Conservation (phyloP, 2,329 filamentous ascomycete genomes). For the Colletotrichum tofieldiae region DNA sequence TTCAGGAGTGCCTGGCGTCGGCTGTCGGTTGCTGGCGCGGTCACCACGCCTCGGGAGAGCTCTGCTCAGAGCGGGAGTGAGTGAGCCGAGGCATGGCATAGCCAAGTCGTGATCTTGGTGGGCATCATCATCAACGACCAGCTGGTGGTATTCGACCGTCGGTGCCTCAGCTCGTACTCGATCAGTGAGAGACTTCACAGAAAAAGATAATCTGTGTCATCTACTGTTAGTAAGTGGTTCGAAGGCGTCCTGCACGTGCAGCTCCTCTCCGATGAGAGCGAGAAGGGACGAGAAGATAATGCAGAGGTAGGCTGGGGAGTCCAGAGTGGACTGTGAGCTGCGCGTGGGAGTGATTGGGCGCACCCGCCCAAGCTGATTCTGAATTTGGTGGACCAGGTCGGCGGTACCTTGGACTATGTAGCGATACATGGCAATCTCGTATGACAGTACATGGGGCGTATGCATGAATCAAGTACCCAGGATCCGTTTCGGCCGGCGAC, state of each 20-base stretch:
- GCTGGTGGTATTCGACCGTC: not conserved
- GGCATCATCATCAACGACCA: not conserved
- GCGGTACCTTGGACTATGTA: slow-evolving; percentile 47
- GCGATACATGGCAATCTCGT: slow-evolving; percentile 48
- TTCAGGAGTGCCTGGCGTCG: not conserved
- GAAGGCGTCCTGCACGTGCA: slow-evolving; percentile 5
- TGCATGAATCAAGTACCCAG: slow-evolving; percentile 50
- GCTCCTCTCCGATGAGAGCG: not conserved
- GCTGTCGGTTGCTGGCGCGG: not conserved
- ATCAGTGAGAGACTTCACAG: not conserved
- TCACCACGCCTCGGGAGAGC: not conserved
- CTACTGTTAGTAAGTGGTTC: slow-evolving; percentile 11
- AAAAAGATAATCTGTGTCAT: not conserved
- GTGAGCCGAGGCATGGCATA: not conserved
- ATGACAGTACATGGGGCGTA: slow-evolving; percentile 48
- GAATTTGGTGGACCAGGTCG: slow-evolving; percentile 27
- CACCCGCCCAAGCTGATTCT: slow-evolving; percentile 31
- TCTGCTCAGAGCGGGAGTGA: not conserved
- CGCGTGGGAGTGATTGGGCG: slow-evolving; percentile 37
- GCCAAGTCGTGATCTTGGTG: not conserved
- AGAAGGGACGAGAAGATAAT: not conserved
- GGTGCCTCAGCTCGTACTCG: not conserved
- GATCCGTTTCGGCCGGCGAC: slow-evolving; percentile 33
- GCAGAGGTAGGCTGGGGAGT: slow-evolving; percentile 27
- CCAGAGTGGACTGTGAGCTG: slow-evolving; percentile 29